phyloP scores from a whole-genome alignment of 805 yeast species.

The Blastobotrys robertii region DNA sequence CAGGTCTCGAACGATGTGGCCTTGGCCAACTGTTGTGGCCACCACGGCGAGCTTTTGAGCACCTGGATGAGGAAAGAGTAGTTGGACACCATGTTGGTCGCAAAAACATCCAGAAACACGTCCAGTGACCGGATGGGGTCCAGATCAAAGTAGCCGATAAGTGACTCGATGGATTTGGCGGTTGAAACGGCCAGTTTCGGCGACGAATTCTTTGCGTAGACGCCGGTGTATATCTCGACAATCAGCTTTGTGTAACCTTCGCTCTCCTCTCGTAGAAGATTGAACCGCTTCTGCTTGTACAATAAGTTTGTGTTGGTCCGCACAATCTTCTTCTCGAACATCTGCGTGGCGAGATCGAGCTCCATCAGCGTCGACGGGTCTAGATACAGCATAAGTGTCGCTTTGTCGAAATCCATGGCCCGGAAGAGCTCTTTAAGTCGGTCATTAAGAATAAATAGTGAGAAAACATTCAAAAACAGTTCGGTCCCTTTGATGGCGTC shows the following conservation, averaged over 20 bases:
- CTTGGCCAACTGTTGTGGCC: constrained; percentile 43
- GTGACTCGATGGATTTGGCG: constrained; percentile 38
- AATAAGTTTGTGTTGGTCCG: constrained; percentile 37
- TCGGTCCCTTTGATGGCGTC: neutral
- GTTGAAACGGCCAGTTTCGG: constrained; percentile 26
- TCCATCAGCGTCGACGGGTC: constrained; percentile 18
- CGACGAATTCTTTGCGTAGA: constrained; percentile 32
- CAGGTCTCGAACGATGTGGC: constrained; percentile 20
- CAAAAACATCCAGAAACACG: constrained; percentile 44
- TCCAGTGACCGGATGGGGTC: constrained; percentile 68
- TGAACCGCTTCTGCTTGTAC: constrained; percentile 45
- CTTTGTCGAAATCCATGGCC: constrained; percentile 15
- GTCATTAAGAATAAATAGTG: constrained; percentile 6
- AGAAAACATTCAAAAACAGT: constrained; percentile 13
- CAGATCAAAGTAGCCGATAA: constrained; percentile 66
- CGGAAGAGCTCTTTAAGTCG: constrained; percentile 11
- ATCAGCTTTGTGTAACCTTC: constrained; percentile 68
- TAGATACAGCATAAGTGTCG: constrained; percentile 17
- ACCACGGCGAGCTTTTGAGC: constrained; percentile 50
- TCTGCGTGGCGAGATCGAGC: constrained; percentile 22
- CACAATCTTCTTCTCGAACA: constrained; percentile 30
- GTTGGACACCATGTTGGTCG: constrained; percentile 35
- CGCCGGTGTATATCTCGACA: constrained; percentile 37
- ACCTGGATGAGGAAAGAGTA: constrained; percentile 40
- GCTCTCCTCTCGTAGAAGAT: constrained; percentile 60